These are phyloP conservation scores for Aspergillus affinis DNA, from an alignment of 495 filamentous ascomycete genomes.

Conservation along the genomic window DNA sequence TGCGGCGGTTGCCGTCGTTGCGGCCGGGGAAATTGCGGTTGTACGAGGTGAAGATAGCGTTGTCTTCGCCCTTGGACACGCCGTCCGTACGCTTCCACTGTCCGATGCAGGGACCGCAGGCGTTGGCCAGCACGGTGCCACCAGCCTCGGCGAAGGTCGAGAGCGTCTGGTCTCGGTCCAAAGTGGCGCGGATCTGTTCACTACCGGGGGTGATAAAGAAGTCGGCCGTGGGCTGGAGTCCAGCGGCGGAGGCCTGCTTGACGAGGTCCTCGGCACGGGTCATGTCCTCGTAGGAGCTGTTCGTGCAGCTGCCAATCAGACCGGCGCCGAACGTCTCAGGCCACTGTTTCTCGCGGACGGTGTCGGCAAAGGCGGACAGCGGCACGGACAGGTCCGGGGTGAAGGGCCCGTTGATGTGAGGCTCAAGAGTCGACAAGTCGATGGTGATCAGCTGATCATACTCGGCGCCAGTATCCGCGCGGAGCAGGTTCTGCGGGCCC, in stretches of 20 bases:
- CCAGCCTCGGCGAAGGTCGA: slow-evolving; percentile 84
- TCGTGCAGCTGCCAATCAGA: slow-evolving; percentile 96
- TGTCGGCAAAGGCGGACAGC: slow-evolving; percentile 80
- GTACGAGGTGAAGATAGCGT: slow-evolving; percentile 95
- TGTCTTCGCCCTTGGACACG: slow-evolving; percentile 76
- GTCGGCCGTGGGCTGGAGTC: slow-evolving; percentile 80
- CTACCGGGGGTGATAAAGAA: slow-evolving; percentile 97
- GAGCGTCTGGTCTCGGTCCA: slow-evolving; percentile 82
- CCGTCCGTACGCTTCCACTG: slow-evolving; percentile 94
- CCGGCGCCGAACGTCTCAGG: slow-evolving; percentile 86
- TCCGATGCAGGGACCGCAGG: slow-evolving; percentile 93
- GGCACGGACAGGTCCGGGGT: slow-evolving; percentile 94
- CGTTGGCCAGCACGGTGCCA: slow-evolving; percentile 88
- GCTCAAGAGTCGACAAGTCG: slow-evolving; percentile 84
- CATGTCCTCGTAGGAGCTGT: slow-evolving; percentile 99
- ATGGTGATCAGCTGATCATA: slow-evolving; percentile 95
- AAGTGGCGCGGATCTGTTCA: slow-evolving; percentile 93
- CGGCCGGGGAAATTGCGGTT: slow-evolving; percentile 98
- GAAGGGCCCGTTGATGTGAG: slow-evolving; percentile 96
- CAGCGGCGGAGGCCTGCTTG: slow-evolving; percentile 82
- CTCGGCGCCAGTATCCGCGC: slow-evolving; percentile 73
- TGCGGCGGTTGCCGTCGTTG: slow-evolving; percentile 92
- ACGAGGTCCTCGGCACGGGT: slow-evolving; percentile 88
- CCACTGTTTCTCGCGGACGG: slow-evolving; percentile 82
- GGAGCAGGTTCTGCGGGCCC: slow-evolving; percentile 40